These are phyloP conservation scores for Sphaerulina musiva DNA, from an alignment of 2,329 filamentous ascomycete species.

Conservation along the genomic window DNA sequence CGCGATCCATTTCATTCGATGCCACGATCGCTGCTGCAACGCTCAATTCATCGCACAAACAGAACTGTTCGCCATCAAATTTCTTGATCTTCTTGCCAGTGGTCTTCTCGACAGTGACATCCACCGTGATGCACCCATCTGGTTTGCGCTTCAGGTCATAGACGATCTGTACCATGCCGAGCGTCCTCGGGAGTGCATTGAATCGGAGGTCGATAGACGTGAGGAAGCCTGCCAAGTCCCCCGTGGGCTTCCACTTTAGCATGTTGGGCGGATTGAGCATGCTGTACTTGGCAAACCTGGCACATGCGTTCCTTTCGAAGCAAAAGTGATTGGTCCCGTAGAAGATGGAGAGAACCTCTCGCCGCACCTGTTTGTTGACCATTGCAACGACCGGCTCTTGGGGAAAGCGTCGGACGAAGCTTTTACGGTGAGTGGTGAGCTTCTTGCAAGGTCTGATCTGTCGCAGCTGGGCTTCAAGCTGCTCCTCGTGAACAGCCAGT, in stretches of 20 bases:
- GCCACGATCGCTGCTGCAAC: conserved; percentile 5
- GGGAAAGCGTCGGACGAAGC: conserved; percentile 18
- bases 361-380: conserved; percentile 19
- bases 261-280: conserved; percentile 15
- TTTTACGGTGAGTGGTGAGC: conserved; percentile 5
- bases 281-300: conserved; percentile 9
- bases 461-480: conserved; percentile 20
- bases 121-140: conserved; percentile 8
- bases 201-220: conserved; percentile 12
- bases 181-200: conserved; percentile 2
- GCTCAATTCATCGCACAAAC: conserved; percentile 14
- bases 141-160: conserved; percentile 9
- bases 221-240: conserved; percentile 13
- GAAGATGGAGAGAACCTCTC: conserved; percentile 20
- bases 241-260: conserved; percentile 14
- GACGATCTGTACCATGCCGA: conserved; percentile 7
- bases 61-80: conserved; percentile 3
- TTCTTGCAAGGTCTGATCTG: conserved; percentile 15
- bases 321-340: conserved; percentile 18
- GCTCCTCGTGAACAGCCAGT: conserved; percentile 12
- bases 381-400: conserved; percentile 13
- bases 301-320: conserved; percentile 17
- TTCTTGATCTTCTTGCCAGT: conserved; percentile 7
- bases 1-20: neutral
- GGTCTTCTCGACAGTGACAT: conserved; percentile 8